Percentiles rank a stretch among this genome's conserved stretches.
Conservation (phyloP, 2,329 filamentous ascomycete species). For the Aspergillus sp. region DNA sequence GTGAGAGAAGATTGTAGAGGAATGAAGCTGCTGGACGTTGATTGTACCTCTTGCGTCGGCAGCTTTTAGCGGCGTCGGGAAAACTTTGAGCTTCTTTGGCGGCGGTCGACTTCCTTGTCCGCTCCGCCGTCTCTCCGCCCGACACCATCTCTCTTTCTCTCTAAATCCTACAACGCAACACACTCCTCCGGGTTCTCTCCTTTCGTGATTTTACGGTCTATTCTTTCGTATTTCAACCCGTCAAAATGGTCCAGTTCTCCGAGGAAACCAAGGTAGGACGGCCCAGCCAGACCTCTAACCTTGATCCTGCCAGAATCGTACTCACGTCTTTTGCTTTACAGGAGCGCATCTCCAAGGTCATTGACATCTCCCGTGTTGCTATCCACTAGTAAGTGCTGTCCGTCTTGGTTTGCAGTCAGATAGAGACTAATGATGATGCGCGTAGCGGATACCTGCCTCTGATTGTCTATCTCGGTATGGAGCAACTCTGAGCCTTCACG, state of each 20-base stretch:
- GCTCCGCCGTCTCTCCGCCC: conserved; percentile 15
- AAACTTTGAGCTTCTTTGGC: conserved; percentile 27
- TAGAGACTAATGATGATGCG: conserved; percentile 18
- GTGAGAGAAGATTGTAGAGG: not conserved
- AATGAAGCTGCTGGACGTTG: not conserved
- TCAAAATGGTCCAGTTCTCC: conserved; percentile 65
- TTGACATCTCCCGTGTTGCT: conserved; percentile 88
- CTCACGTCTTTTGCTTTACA: conserved; percentile 37
- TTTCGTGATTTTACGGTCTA: not conserved
- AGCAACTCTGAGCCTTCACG: conserved; percentile 3
- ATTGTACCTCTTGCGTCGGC: not conserved
- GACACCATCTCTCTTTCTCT: not conserved
- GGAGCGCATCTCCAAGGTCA: conserved; percentile 97
- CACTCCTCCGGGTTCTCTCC: not conserved
- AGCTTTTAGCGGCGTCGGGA: conserved; percentile 21
- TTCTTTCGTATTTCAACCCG: not conserved
- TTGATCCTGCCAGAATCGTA: not conserved
- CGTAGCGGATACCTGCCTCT: conserved; percentile 88
- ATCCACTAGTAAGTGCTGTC: conserved; percentile 79
- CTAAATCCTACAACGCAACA: not conserved
- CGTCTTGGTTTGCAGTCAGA: not conserved
- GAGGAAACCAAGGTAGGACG: conserved; percentile 87
- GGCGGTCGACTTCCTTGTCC: conserved; percentile 10
- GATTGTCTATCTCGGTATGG: conserved; percentile 89
- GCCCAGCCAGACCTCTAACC: not conserved